These are phyloP conservation scores for Thelonectria rubi DNA, from an alignment of 2,329 filamentous ascomycete species.

Conservation along the genomic window DNA sequence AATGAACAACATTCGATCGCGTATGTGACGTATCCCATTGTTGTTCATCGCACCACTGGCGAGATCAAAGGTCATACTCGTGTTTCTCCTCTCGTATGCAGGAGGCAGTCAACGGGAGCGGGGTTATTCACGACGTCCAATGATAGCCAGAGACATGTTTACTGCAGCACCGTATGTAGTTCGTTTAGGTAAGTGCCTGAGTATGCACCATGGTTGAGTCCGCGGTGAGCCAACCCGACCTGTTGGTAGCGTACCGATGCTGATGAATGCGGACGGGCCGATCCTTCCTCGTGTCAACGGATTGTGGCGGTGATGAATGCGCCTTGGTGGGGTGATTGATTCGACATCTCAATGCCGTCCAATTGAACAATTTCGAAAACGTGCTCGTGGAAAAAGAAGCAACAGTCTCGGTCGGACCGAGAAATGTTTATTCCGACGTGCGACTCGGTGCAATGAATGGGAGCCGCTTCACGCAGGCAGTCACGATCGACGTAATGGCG, in stretches of 20 bases:
- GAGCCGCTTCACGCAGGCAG: conserved; percentile 4
- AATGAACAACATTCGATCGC: neutral
- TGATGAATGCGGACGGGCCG: too few relatives aligned
- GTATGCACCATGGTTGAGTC: too few relatives aligned
- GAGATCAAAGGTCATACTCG: neutral
- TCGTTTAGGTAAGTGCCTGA: too few relatives aligned
- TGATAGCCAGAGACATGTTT: neutral
- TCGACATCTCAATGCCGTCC: neutral
- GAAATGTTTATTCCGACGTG: neutral
- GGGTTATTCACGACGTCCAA: neutral
- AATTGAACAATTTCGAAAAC: too few relatives aligned
- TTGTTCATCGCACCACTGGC: neutral
- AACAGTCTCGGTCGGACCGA: neutral
- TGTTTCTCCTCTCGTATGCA: neutral
- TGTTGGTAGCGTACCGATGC: too few relatives aligned
- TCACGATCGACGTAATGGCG: conserved; percentile 33
- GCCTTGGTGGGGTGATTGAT: neutral
- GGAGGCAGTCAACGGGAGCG: neutral
- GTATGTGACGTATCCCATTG: neutral
- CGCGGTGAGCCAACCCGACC: too few relatives aligned
- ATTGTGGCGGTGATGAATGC: neutral
- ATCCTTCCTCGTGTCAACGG: neutral
- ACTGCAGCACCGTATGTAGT: too few relatives aligned
- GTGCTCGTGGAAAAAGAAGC: neutral
- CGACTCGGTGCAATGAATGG: neutral